Conservation (phyloP, 805 yeast species). For the Candida railenensis region DNA sequence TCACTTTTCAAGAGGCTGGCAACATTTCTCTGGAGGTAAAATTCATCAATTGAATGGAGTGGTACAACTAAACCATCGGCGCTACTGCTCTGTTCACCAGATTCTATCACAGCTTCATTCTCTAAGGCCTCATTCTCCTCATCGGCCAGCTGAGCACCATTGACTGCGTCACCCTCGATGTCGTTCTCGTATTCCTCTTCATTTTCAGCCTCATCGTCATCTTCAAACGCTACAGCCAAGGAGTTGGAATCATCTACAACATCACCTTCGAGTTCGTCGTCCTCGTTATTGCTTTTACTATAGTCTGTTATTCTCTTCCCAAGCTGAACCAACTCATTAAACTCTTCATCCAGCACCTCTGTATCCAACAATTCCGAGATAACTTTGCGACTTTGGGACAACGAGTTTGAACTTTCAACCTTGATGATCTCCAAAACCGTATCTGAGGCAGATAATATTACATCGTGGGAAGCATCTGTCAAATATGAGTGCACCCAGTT, state of each 20-base stretch:
- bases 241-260: constrained; percentile 23
- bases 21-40: constrained; percentile 56
- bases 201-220: constrained; percentile 33
- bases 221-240: constrained; percentile 45
- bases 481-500: constrained; percentile 55
- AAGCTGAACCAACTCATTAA: constrained; percentile 46
- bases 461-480: constrained; percentile 77
- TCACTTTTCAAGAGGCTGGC: constrained; percentile 34
- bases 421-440: constrained; percentile 55
- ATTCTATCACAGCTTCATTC: constrained; percentile 3
- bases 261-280: constrained; percentile 13
- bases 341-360: constrained; percentile 39
- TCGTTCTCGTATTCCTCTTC: constrained; percentile 22
- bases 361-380: constrained; percentile 48
- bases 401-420: constrained; percentile 34
- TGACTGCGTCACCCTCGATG: constrained; percentile 25
- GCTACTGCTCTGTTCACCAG: no score
- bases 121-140: constrained; percentile 13
- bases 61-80: no score
- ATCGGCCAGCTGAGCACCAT: constrained; percentile 13
- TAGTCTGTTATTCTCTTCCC: constrained; percentile 53
- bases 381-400: constrained; percentile 44
- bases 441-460: constrained; percentile 71
- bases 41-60: constrained; percentile 24
- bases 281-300: constrained; percentile 9